Percentiles rank a stretch among this genome's conserved stretches.
Conservation (phyloP, 345 rosid genomes). For the Geranium brycei region DNA sequence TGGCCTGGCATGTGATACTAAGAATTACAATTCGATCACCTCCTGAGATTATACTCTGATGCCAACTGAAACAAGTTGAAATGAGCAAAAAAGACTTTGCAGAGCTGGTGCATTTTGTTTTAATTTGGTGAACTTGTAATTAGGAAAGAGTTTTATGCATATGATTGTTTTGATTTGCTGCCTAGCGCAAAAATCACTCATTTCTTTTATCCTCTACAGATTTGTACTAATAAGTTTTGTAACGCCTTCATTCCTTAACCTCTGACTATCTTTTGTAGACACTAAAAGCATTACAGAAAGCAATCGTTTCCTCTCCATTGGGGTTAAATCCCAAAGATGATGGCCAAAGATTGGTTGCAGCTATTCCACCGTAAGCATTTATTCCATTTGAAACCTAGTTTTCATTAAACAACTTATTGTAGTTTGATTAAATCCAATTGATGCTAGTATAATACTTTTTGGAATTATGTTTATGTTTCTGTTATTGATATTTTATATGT, state of each 20-base stretch:
- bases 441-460: too few relatives aligned
- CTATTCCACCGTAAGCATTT: slow-evolving; percentile 63
- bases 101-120: background rate
- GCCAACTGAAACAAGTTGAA: background rate
- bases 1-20: background rate
- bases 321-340: slow-evolving; percentile 80
- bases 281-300: slow-evolving; percentile 62
- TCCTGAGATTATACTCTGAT: background rate
- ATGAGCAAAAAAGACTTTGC: background rate
- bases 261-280: slow-evolving; percentile 34
- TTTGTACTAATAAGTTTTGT: background rate
- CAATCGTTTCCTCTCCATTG: slow-evolving; percentile 75
- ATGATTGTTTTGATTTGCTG: background rate
- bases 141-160: background rate
- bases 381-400: background rate
- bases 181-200: background rate
- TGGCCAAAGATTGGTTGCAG: slow-evolving; percentile 69
- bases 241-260: background rate
- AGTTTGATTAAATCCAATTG: background rate
- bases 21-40: background rate
- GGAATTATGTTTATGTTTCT: background rate
- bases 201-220: background rate
- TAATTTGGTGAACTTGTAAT: background rate
- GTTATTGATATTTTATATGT: background rate
- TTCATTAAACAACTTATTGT: background rate